Base-by-base conservation (phyloP, 2,329 filamentous ascomycete genomes). In the Chaetomium olivaceum region DNA sequence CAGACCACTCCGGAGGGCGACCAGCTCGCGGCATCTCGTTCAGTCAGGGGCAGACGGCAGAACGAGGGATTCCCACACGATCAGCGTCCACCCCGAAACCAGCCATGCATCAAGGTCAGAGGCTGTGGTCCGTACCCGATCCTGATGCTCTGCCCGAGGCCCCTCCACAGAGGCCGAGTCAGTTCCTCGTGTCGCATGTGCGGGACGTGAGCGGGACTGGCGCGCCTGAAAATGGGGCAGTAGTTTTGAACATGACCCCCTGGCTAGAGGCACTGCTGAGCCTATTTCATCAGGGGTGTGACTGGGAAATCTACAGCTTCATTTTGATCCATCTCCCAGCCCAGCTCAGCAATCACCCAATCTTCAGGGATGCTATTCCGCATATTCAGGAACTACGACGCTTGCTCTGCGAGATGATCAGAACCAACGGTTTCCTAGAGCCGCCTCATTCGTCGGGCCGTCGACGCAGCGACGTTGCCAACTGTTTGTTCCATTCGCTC, bases 271-370 rank as follows among this genome's bases (percentile, higher is more conserved):
- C 88, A 12, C 82, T 96, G 46, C 85, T 92, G 29, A 82, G 83
- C n/a, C 80, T 95, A n/a, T 79, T 96, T 52, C 87, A 90, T 69
- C 84, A 88, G 63, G 90, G 89, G 50, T 86, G 87, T 57, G 89
- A 95, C 68, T 98, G 94, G 93, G 93, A 98, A 75, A 82, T 96
- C 1, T 97, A 96, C 80, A 94, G 92, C 77, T 97, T 94, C 74
- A 85, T 94, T 21, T 81, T 99, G 33, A 91, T 92, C 6, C 91
- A 97, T 76, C 80, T 97, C 11, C 91, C 92, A 1, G 90, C 91
- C 31, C 94, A 98, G 73, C 82, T 99, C 25, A 91, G 89, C 76
- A 99, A 99, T 72, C 92, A 95, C 73, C 89, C 91, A 14, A 82
- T 98, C 16, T 97, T 97, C 75, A 84, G 83, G 67, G 88, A 85